These are phyloP conservation scores for bread wheat (Triticum aestivum) DNA, from an alignment of 176 grass and related monocot species.

Conservation along the genomic window DNA sequence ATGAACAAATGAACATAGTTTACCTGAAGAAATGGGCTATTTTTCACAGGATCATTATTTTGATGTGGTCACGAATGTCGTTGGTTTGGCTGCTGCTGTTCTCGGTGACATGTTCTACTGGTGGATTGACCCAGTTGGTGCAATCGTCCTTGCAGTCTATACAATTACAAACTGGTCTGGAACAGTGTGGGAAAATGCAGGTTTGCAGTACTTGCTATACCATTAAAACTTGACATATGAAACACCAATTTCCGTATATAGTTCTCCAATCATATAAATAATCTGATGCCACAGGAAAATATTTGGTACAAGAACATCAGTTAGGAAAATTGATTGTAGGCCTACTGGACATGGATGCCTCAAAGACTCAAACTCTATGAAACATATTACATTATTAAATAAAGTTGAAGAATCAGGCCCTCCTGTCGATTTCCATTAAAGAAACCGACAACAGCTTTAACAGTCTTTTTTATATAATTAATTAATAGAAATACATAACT, in stretches of 20 bases:
- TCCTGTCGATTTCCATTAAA: background rate
- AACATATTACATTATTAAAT: background rate
- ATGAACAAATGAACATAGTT: conserved; percentile 12
- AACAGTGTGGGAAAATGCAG: conserved; percentile 97
- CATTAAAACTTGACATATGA: conserved; percentile 11
- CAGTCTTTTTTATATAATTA: background rate
- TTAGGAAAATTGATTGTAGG: background rate
- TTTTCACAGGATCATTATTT: conserved; percentile 83
- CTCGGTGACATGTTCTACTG: conserved; percentile 85
- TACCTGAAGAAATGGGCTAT: background rate
- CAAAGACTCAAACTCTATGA: background rate
- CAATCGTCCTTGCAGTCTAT: conserved; percentile 87
- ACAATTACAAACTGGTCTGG: conserved; percentile 95
- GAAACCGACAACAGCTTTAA: background rate
- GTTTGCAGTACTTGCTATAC: conserved; percentile 38
- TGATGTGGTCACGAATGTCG: conserved; percentile 88
- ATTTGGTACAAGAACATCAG: background rate
- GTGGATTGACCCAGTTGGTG: conserved; percentile 91
- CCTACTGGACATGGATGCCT: background rate
- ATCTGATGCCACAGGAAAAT: background rate
- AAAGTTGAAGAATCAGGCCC: background rate
- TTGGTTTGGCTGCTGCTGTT: conserved; percentile 87
- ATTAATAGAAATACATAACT: background rate
- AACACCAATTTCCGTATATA: background rate
- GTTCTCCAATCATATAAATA: background rate